Conservation (phyloP, 2,329 filamentous ascomycete genomes). For the Pseudocercospora crystallina region DNA sequence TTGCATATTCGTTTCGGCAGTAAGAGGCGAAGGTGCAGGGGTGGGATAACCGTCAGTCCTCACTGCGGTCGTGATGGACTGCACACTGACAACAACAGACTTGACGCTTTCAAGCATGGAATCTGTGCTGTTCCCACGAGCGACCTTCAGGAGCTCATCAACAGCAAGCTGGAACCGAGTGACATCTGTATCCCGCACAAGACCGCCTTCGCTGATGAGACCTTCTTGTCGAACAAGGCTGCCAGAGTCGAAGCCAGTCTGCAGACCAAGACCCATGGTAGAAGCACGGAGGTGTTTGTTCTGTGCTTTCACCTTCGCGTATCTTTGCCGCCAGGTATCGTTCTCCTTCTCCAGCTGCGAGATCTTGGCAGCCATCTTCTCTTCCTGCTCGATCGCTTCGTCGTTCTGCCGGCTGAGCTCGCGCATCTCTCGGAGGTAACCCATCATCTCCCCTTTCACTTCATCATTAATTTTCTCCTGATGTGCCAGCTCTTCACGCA, state of each 20-base stretch:
- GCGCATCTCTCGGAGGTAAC: slow-evolving; percentile 87
- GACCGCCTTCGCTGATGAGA: slow-evolving; percentile 60
- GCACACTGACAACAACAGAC: slow-evolving; percentile 75
- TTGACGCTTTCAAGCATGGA: slow-evolving; percentile 85
- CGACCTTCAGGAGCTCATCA: slow-evolving; percentile 80
- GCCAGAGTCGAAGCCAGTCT: slow-evolving; percentile 57
- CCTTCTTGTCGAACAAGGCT: slow-evolving; percentile 65
- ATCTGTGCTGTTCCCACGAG: slow-evolving; percentile 70
- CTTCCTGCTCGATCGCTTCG: slow-evolving; percentile 76
- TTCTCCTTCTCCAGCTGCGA: slow-evolving; percentile 77
- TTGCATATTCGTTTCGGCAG: slow-evolving; percentile 18
- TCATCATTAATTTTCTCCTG: slow-evolving; percentile 84
- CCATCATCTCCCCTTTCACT: slow-evolving; percentile 78
- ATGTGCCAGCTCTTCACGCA: slow-evolving; percentile 67
- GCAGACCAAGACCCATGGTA: slow-evolving; percentile 70
- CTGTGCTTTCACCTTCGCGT: slow-evolving; percentile 84
- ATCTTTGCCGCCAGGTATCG: slow-evolving; percentile 85
- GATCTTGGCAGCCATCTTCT: slow-evolving; percentile 72
- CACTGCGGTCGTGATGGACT: slow-evolving; percentile 81
- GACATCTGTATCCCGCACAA: slow-evolving; percentile 88
- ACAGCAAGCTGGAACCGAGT: slow-evolving; percentile 94
- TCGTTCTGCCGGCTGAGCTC: slow-evolving; percentile 77
- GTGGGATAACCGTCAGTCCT: slow-evolving; percentile 34
- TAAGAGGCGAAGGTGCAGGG: slow-evolving; percentile 30
- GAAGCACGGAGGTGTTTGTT: slow-evolving; percentile 77